These are phyloP conservation scores for Exophiala dermatitidis DNA, from an alignment of 2,329 filamentous ascomycete genomes.

Conservation along the genomic window DNA sequence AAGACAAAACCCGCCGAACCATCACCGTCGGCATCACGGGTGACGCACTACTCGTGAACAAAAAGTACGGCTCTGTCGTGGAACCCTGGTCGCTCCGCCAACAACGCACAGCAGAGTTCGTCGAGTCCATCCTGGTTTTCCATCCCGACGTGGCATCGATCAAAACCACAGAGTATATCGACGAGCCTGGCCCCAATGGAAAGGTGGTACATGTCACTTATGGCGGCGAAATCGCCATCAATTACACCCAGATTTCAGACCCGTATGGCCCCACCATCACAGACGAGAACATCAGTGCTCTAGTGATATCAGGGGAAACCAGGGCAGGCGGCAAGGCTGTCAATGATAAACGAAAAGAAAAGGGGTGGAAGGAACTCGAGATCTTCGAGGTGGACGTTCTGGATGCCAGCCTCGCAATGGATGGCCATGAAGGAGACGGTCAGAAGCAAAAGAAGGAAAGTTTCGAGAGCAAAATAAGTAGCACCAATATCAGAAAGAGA, in stretches of 20 bases:
- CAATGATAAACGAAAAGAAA: constrained; percentile 70
- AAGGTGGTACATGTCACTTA: constrained; percentile 33
- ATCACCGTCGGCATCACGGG: constrained; percentile 84
- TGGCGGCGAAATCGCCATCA: constrained; percentile 52
- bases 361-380: constrained; percentile 67
- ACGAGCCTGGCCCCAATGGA: constrained; percentile 35
- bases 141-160: constrained; percentile 38
- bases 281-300: constrained; percentile 65
- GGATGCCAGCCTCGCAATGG: constrained; percentile 38
- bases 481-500: constrained; percentile 67
- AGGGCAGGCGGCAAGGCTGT: constrained; percentile 74
- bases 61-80: constrained; percentile 75
- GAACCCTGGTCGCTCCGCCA: constrained; percentile 74
- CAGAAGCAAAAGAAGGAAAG: constrained; percentile 43
- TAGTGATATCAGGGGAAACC: constrained; percentile 86
- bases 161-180: constrained; percentile 30
- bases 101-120: constrained; percentile 61
- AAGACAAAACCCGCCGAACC: constrained; percentile 6
- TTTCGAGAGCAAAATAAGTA: constrained; percentile 83
- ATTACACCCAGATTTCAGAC: constrained; percentile 79
- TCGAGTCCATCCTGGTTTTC: constrained; percentile 56
- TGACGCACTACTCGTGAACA: constrained; percentile 76
- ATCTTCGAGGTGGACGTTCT: constrained; percentile 88
- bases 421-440: constrained; percentile 49
- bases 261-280: constrained; percentile 86